These are phyloP conservation scores for Saccharomyces hybrid DNA, from an alignment of 1,139 yeast species.

Conservation along the genomic window DNA sequence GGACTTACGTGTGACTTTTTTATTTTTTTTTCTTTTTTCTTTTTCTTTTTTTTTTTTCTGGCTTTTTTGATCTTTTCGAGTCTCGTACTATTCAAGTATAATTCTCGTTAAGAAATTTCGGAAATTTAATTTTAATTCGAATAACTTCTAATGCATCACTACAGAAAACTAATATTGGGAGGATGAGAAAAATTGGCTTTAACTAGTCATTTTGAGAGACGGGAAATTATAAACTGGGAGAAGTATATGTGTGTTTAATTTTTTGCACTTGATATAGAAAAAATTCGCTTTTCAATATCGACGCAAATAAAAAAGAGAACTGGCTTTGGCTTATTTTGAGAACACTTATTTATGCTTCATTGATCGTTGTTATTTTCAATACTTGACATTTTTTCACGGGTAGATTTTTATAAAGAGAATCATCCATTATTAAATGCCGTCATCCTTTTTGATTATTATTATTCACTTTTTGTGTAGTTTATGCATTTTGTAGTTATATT, in stretches of 20 bases:
- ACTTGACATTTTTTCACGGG: background rate
- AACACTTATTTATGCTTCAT: background rate
- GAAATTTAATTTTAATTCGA: background rate
- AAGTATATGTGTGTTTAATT: background rate
- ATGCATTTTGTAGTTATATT: conserved; percentile 3
- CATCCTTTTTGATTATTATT: background rate
- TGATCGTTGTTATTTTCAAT: background rate
- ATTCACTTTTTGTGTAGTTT: conserved; percentile 5
- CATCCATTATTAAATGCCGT: background rate
- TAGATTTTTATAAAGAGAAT: background rate
- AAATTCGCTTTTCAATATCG: background rate
- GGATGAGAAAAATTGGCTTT: background rate
- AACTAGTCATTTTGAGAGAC: background rate
- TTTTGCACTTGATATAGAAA: background rate
- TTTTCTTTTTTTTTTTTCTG: background rate
- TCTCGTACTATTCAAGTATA: background rate
- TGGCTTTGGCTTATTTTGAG: background rate
- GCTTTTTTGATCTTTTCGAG: background rate
- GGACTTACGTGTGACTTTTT: background rate
- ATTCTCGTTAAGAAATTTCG: background rate
- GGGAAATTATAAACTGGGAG: conserved; percentile 1
- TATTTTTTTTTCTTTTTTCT: background rate
- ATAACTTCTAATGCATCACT: background rate
- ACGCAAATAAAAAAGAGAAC: background rate
- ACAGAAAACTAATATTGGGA: conserved; percentile 1